Base-by-base conservation (phyloP, 176 grass and related monocot species). In the Metroxylon sagu region DNA sequence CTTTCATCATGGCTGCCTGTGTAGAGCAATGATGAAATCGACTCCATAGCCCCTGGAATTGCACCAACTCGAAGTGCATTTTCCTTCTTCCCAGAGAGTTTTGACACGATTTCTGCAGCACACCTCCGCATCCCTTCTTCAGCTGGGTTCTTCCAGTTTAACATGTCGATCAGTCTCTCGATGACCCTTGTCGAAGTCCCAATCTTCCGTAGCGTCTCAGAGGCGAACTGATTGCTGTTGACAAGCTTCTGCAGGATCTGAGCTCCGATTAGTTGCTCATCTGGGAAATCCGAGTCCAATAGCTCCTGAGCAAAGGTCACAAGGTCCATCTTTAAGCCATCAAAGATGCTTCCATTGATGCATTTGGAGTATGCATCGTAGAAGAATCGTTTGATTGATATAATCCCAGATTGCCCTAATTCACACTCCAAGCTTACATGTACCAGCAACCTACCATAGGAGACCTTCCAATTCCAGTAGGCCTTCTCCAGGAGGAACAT, bases 401-500 rank as follows among this genome's bases (percentile, higher is more conserved):
- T 49, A 18, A 26, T 26, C 14, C 71, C 61, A 3, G 30, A n/a
- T 6, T n/a, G 5, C 25, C 74, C 74, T 27, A 77, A 52, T 29
- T 31, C 52, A 3, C 56, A 54, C 43, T 70, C 65, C 19, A 39
- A 2, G 56, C 65, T 70, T 10, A 77, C 74, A n/a, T 17, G 5
- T 8, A 62, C 52, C 8, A 70, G 49, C 17, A 77, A 60, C 57
- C 48, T 54, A 29, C 25, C 7, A 5, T 23, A 39, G 14, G 48
- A 61, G 29, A 77, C 25, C 59, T 52, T 68, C 74, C 74, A 77
- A 15, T 27, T 49, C 66, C 64, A 69, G 31, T 77, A 77, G 0
- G 74, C 50, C 48, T 63, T 60, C 64, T 77, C 74, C 52, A 62
- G 15, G 19, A 77, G 48, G 74, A 77, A 77, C 15, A 69, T 25